phyloP scores from a whole-genome alignment of 805 yeast species.

The Metschnikowia shivogae region DNA sequence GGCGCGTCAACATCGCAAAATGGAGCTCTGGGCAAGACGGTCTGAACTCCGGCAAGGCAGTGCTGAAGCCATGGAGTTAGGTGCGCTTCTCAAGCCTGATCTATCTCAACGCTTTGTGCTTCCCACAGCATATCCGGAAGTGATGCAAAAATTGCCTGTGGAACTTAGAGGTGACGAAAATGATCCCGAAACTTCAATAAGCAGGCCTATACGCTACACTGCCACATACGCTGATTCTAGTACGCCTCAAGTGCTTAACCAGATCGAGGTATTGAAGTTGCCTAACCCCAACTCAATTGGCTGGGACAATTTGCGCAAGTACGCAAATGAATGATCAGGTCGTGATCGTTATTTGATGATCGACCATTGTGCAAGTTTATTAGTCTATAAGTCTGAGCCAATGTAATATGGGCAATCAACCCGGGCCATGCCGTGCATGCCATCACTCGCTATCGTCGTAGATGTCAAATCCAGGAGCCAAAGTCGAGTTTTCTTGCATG shows the following conservation, averaged over 20 bases:
- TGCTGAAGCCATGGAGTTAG: constrained; percentile 9
- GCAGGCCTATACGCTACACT: constrained; percentile 33
- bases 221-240: constrained; percentile 27
- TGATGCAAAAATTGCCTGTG: constrained; percentile 30
- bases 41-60: constrained; percentile 6
- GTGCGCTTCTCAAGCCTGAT: constrained; percentile 15
- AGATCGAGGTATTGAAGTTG: constrained; percentile 37
- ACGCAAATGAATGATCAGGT: constrained; percentile 9
- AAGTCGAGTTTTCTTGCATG: constrained; percentile 11
- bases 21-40: constrained; percentile 10
- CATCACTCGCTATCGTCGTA: constrained; percentile 7
- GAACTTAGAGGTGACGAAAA: constrained; percentile 25
- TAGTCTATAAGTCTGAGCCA: neutral
- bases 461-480: constrained; percentile 14
- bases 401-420: neutral
- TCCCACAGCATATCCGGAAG: constrained; percentile 33
- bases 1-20: constrained; percentile 13
- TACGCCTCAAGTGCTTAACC: constrained; percentile 33
- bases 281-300: constrained; percentile 42
- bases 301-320: constrained; percentile 42
- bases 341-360: neutral
- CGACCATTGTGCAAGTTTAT: neutral
- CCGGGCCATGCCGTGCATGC: too few species aligned
- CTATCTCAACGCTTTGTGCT: constrained; percentile 25
- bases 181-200: constrained; percentile 20